phyloP scores from a whole-genome alignment of 257 asterid genomes.

The Gynochthodes officinalis region DNA sequence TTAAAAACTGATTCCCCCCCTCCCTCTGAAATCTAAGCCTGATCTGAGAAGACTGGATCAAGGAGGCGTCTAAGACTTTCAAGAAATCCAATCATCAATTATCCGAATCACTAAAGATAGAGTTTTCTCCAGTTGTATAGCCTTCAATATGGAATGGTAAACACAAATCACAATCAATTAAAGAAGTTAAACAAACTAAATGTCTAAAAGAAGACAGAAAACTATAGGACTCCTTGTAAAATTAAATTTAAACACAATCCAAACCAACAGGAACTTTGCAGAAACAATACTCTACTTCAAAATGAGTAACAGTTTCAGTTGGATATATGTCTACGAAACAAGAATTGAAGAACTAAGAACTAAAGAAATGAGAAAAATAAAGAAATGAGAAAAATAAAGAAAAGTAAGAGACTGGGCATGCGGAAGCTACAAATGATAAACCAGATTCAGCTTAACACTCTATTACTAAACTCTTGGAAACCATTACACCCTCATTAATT shows the following conservation, averaged over 20 bases:
- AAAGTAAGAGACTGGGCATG: not conserved
- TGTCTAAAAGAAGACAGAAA: not conserved
- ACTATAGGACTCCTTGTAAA: not conserved
- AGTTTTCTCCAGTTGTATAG: not conserved
- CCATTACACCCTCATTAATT: not conserved
- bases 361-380: too few species aligned
- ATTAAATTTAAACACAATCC: not conserved
- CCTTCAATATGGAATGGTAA: not conserved
- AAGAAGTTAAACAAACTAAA: not conserved
- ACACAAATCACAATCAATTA: not conserved
- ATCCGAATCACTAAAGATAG: not conserved
- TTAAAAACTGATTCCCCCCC: too few species aligned
- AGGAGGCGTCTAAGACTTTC: not conserved
- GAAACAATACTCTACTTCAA: not conserved
- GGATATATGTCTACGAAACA: not conserved
- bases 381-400: not conserved
- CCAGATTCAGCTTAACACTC: not conserved
- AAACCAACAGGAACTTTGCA: not conserved
- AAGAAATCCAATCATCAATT: not conserved
- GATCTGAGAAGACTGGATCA: not conserved
- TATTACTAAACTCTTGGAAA: too few species aligned
- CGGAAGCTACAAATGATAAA: not conserved
- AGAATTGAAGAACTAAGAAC: too few species aligned
- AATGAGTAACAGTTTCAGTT: not conserved
- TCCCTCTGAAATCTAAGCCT: too few species aligned